Evolutionary conservation across 805 yeast species (phyloP), one percentile per base, ranked within the genome.

Genomic region (Candida arabinofermentans): DNA sequence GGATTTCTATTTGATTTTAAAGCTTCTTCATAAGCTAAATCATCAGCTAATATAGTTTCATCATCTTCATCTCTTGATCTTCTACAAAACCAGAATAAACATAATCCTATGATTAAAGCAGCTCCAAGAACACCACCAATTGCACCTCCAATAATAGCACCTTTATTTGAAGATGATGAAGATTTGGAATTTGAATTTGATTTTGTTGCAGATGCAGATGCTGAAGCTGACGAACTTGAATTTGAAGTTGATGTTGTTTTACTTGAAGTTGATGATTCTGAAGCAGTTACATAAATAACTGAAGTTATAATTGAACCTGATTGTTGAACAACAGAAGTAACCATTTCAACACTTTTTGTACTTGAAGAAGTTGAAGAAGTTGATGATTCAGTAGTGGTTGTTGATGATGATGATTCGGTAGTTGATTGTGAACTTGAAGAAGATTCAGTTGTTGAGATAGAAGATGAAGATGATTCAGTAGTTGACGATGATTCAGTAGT

Each of bases 1-100:
- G 89, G 89, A 55, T 83, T 81, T 54, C 58, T 44, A 39, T 71
- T 71, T 24, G 82, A 71, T 49, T 76, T 75, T 40, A 78, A 61
- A 5, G 81, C 81, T 45, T 75, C 79, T 49, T 72, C 77, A 51
- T 75, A 77, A 4, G 76, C 83, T 30, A 74, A 69, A 53, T 78
- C 83, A 54, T 75, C 74, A 17, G 74, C 65, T 40, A 70, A 71
- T 18, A 55, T 46, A 2, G 49, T 73, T 67, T 54, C 74, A 69
- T 47, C 58, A 37, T 57, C 51, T 58, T 50, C 58, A 54, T 60
- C 54, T 32, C 49, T 39, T 30, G 62, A 67, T 37, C 70, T 60
- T 37, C 65, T 52, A 34, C 70, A 61, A 37, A 72, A 39, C 22
- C 46, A 64, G 62, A 52, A 67, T 48, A 50, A 47, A 37, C 52